Conservation (phyloP, 331 rosid genomes). For the Telfairia occidentalis region DNA sequence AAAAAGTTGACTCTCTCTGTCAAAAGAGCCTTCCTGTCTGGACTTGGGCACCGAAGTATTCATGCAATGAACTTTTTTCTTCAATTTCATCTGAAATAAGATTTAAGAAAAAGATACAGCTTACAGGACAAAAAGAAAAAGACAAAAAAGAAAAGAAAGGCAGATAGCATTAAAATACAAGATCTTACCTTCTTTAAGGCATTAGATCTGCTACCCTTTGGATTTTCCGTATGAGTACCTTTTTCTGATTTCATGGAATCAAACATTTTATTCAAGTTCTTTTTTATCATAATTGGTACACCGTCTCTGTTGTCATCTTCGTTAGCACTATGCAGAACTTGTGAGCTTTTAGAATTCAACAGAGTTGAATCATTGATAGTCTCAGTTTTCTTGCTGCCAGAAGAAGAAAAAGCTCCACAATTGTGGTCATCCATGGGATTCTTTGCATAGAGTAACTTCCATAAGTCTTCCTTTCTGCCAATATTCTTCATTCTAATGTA, state of each 20-base stretch:
- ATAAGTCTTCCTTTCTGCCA: background rate
- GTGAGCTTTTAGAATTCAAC: background rate
- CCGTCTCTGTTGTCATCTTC: background rate
- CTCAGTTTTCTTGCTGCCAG: background rate
- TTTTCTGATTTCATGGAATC: background rate
- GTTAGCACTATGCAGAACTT: background rate
- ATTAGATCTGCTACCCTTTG: background rate
- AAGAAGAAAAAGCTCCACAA: background rate
- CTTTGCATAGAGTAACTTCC: conserved; percentile 5
- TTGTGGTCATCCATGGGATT: background rate
- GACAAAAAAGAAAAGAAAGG: background rate
- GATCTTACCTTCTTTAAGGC: conserved; percentile 3
- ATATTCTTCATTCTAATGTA: conserved; percentile 7
- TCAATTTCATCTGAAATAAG: background rate
- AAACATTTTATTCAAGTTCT: background rate
- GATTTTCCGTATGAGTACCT: background rate
- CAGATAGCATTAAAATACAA: background rate
- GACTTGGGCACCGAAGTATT: background rate
- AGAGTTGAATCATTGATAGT: background rate
- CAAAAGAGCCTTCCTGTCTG: background rate
- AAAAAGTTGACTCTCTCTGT: background rate
- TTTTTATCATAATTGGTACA: background rate
- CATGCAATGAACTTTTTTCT: background rate
- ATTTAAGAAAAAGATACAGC: background rate
- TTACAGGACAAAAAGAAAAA: background rate